These are phyloP conservation scores for Hansenula sp. DNA, from an alignment of 1,139 yeast species.

Conservation along the genomic window DNA sequence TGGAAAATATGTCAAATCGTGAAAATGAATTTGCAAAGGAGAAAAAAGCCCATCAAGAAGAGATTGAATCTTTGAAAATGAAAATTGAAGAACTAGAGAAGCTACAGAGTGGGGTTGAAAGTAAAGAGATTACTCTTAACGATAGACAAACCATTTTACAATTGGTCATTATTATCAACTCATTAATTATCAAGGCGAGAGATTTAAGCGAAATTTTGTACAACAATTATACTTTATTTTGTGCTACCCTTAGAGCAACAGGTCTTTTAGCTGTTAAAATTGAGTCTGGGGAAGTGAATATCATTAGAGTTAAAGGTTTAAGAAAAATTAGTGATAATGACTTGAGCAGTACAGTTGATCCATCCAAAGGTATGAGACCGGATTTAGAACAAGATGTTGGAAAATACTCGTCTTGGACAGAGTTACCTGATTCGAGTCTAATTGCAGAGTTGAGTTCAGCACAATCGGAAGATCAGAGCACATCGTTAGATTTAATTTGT, in stretches of 20 bases:
- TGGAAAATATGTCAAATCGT: slow-evolving; percentile 62
- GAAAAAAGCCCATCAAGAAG: slow-evolving; percentile 43
- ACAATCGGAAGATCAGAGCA: slow-evolving; percentile 9
- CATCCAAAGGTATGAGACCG: slow-evolving; percentile 15
- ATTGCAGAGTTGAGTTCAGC: slow-evolving; percentile 7
- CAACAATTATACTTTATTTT: slow-evolving; percentile 26
- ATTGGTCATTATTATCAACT: slow-evolving; percentile 24
- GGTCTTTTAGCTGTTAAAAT: slow-evolving; percentile 62
- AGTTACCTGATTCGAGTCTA: slow-evolving; percentile 10
- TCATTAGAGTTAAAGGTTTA: slow-evolving; percentile 69
- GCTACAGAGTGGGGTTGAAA: slow-evolving; percentile 22
- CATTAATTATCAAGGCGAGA: slow-evolving; percentile 25
- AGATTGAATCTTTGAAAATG: slow-evolving; percentile 40
- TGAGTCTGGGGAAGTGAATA: slow-evolving; percentile 33
- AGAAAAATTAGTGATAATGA: slow-evolving; percentile 35
- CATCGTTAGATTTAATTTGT: slow-evolving; percentile 14
- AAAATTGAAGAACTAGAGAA: slow-evolving; percentile 51
- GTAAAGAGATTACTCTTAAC: slow-evolving; percentile 4
- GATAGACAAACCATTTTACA: slow-evolving; percentile 17
- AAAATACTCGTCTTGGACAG: slow-evolving; percentile 13
- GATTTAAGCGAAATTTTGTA: slow-evolving; percentile 25
- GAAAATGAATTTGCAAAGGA: slow-evolving; percentile 58
- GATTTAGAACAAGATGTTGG: slow-evolving; percentile 16
- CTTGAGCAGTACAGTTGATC: slow-evolving; percentile 12
- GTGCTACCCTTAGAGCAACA: slow-evolving; percentile 54